These are phyloP conservation scores for Phyllosticta ampelicida DNA, from an alignment of 2,329 filamentous ascomycete species.

Conservation along the genomic window DNA sequence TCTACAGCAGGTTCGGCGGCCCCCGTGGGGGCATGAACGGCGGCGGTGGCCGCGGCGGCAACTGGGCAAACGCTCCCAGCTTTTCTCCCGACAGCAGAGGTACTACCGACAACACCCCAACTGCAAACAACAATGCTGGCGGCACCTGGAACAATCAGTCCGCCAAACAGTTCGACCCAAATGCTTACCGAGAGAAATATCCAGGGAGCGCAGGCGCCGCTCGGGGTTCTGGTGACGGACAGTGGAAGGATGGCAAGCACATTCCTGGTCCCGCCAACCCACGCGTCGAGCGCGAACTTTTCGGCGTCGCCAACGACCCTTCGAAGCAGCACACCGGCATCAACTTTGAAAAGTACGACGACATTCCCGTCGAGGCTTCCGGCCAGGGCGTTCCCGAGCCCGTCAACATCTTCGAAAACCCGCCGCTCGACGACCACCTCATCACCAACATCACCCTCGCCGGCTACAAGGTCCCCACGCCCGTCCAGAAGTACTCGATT, in stretches of 20 bases:
- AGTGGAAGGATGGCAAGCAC: slow-evolving; percentile 97
- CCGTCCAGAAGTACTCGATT: slow-evolving; percentile 98
- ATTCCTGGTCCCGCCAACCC: slow-evolving; percentile 78
- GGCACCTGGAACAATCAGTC: slow-evolving; percentile 32
- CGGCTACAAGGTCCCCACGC: slow-evolving; percentile 90
- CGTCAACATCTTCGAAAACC: slow-evolving; percentile 82
- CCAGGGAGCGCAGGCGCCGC: slow-evolving; percentile 46
- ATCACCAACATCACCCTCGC: slow-evolving; percentile 88
- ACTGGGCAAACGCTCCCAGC: slow-evolving; percentile 48
- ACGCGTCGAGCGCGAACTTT: slow-evolving; percentile 89
- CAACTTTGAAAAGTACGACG: slow-evolving; percentile 99
- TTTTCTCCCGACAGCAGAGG: slow-evolving; percentile 39
- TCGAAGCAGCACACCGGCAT: slow-evolving; percentile 95
- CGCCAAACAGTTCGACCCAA: slow-evolving; percentile 48
- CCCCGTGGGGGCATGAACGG: slow-evolving; percentile 31
- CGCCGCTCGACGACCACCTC: slow-evolving; percentile 88
- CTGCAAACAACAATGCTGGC: slow-evolving; percentile 19
- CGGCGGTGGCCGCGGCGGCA: slow-evolving; percentile 45
- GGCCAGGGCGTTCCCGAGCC: slow-evolving; percentile 89
- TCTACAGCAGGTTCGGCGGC: slow-evolving; percentile 19
- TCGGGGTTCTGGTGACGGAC: slow-evolving; percentile 84
- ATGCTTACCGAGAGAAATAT: slow-evolving; percentile 47
- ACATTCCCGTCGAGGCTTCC: slow-evolving; percentile 96
- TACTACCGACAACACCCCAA: slow-evolving; percentile 18
- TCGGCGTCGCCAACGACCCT: slow-evolving; percentile 81